These are phyloP conservation scores for Amaranthus hypochondriacus DNA, from an alignment of 148 eudicot genomes.

Conservation along the genomic window DNA sequence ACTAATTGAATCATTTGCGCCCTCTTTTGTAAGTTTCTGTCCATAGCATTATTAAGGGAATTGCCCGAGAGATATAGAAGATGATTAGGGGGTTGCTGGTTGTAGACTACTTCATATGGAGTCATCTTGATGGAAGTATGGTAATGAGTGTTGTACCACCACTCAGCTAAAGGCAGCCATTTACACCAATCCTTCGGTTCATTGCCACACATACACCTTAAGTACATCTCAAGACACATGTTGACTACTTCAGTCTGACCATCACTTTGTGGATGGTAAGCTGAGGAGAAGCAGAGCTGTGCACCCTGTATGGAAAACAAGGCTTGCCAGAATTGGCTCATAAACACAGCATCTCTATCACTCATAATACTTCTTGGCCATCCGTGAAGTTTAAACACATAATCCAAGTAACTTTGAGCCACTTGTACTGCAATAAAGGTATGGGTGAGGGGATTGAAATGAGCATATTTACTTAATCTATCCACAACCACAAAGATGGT, in stretches of 20 bases:
- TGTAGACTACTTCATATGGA: constrained; percentile 9
- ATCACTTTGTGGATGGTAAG: constrained; percentile 17
- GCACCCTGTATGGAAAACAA: background rate
- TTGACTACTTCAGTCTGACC: constrained; percentile 11
- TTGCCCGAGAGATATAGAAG: background rate
- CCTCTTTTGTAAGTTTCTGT: background rate
- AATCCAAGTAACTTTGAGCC: too few relatives aligned
- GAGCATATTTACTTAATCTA: too few relatives aligned
- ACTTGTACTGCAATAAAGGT: too few relatives aligned
- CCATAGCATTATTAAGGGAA: background rate
- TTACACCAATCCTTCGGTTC: background rate
- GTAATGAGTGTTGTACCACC: constrained; percentile 7
- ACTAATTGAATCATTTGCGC: background rate
- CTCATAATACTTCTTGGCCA: background rate
- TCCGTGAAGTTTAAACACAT: background rate
- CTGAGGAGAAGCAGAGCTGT: background rate
- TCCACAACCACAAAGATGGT: background rate
- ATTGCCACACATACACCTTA: background rate
- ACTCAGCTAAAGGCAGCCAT: constrained; percentile 1
- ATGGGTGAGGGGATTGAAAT: too few relatives aligned
- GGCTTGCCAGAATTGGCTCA: background rate
- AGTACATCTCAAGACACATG: constrained; percentile 4
- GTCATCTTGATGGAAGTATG: background rate
- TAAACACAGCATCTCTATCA: background rate
- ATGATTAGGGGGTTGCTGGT: background rate